Percentiles rank a stretch among this genome's conserved stretches.
These are phyloP conservation scores for Gentiana dahurica DNA, from an alignment of 257 asterid species.

Conservation along the genomic window DNA sequence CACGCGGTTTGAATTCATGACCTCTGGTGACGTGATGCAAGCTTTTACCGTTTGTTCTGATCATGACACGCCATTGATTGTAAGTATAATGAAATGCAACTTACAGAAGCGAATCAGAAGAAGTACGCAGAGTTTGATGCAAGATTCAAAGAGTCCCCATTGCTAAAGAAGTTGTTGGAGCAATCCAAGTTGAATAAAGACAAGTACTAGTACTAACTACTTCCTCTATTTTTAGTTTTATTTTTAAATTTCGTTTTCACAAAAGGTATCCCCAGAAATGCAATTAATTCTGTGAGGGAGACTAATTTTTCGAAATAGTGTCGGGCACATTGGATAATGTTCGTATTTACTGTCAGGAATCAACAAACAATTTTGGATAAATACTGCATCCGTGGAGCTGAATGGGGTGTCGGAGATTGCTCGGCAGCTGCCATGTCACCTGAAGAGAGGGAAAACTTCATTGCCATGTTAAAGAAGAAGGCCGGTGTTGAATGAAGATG, in stretches of 20 bases:
- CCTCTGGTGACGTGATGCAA: no score
- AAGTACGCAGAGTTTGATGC: constrained; percentile 78
- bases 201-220: constrained; percentile 27
- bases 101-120: constrained; percentile 83
- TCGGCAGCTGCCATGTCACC: constrained; percentile 77
- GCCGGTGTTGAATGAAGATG: constrained; percentile 47
- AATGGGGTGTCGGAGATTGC: constrained; percentile 99
- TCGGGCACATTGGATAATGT: no score
- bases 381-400: constrained; percentile 90
- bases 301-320: no score
- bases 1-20: no score
- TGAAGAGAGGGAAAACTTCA: constrained; percentile 70
- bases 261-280: no score
- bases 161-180: constrained; percentile 82
- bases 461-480: constrained; percentile 71
- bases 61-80: constrained; percentile 5
- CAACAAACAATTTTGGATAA: constrained; percentile 51
- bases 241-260: no score
- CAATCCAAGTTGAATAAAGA: constrained; percentile 59
- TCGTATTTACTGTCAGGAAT: constrained; percentile 33
- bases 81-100: not conserved
- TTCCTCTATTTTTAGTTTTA: constrained; percentile 2
- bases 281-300: no score
- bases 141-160: constrained; percentile 78
- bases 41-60: not conserved